These are phyloP conservation scores for Agrocybe praecox DNA, from an alignment of 768 basidiomycete genomes.

Conservation along the genomic window DNA sequence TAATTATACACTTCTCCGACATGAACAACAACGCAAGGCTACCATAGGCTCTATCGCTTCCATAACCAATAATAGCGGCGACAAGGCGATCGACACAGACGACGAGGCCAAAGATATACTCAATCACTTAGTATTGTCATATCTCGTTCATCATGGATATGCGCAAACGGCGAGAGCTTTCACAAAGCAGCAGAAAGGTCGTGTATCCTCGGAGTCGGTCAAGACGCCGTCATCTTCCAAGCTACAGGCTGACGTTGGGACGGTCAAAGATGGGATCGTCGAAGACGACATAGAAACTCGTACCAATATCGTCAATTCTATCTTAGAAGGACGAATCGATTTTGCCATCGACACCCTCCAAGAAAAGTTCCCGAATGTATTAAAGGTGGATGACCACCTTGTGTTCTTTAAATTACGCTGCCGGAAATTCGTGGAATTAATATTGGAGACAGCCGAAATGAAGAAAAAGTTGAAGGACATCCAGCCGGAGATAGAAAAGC, in stretches of 20 bases:
- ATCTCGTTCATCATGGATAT: conserved; percentile 87
- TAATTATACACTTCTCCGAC: conserved; percentile 35
- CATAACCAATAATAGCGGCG: conserved; percentile 20
- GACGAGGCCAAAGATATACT: conserved; percentile 60
- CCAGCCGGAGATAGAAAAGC: conserved; percentile 26
- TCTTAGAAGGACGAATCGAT: conserved; percentile 73
- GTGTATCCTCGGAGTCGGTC: conserved; percentile 2
- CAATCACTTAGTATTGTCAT: conserved; percentile 75
- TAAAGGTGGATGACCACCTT: conserved; percentile 68
- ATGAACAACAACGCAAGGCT: conserved; percentile 22
- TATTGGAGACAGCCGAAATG: conserved; percentile 69
- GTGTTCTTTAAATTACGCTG: conserved; percentile 84
- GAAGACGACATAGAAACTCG: conserved; percentile 65
- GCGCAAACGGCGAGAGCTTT: conserved; percentile 71
- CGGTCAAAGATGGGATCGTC: conserved; percentile 33
- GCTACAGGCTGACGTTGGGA: conserved; percentile 48
- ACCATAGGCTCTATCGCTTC: conserved; percentile 22
- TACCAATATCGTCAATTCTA: conserved; percentile 69
- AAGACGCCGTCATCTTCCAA: neutral
- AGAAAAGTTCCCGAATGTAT: conserved; percentile 60
- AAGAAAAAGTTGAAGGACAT: conserved; percentile 59
- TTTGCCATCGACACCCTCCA: conserved; percentile 59
- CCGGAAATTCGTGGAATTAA: conserved; percentile 84
- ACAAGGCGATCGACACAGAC: conserved; percentile 38
- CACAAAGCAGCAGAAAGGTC: conserved; percentile 41